phyloP scores from a whole-genome alignment of 2,329 filamentous ascomycete species.

The Aspergillus viridinutans region DNA sequence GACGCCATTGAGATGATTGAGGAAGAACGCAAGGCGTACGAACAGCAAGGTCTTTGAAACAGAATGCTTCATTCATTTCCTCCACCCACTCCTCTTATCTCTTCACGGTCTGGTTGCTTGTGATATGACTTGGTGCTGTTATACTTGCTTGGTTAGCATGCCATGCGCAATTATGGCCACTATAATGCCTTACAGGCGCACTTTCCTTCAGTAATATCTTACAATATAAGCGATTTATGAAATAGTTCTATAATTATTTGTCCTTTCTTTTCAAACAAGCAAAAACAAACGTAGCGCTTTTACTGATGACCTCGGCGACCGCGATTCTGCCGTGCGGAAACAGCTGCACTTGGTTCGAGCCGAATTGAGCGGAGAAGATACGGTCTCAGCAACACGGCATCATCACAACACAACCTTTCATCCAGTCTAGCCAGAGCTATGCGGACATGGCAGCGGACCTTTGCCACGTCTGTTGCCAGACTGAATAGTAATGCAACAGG shows the following conservation, averaged over 20 bases:
- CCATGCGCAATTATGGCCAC: no score
- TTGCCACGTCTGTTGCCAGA: constrained; percentile 34
- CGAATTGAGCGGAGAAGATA: neutral
- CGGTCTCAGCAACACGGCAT: constrained; percentile 5
- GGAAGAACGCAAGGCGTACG: constrained; percentile 44
- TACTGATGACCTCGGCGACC: neutral
- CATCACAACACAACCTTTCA: constrained; percentile 6
- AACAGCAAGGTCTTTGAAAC: constrained; percentile 19
- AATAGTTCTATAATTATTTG: no score
- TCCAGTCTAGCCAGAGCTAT: constrained; percentile 24
- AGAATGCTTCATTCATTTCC: neutral
- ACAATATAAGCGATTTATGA: neutral
- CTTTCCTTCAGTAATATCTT: neutral
- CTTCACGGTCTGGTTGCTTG: neutral
- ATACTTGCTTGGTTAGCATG: no score
- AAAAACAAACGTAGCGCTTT: no score
- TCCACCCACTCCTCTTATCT: constrained; percentile 1
- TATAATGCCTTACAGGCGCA: neutral
- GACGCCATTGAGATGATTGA: constrained; percentile 50
- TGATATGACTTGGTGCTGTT: neutral
- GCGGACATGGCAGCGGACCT: constrained; percentile 38
- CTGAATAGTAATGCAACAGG: constrained; percentile 22
- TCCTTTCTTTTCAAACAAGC: no score
- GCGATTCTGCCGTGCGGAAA: constrained; percentile 1
- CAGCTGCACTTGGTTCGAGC: neutral